Percentiles rank a stretch among this genome's conserved stretches.
These are phyloP conservation scores for Citrullus mucosospermus DNA, from an alignment of 306 rosid species.

Conservation along the genomic window DNA sequence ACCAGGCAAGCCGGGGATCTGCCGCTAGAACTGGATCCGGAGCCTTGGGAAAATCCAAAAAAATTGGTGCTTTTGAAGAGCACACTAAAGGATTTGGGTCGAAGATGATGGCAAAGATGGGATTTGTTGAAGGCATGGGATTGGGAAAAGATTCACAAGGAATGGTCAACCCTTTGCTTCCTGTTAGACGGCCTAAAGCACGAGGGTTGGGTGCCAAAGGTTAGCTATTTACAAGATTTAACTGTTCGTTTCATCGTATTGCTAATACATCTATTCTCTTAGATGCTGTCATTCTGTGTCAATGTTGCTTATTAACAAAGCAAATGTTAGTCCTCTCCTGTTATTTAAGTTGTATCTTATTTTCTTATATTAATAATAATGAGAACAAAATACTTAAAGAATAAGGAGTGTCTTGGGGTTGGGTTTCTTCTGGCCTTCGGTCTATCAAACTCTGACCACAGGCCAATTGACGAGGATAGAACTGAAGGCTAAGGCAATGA, in stretches of 20 bases:
- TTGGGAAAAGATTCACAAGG: conserved; percentile 77
- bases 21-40: not conserved
- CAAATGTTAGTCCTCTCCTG: not conserved
- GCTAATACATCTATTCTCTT: not conserved
- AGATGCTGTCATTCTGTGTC: not conserved
- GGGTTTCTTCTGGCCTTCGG: no score
- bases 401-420: no score
- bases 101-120: conserved; percentile 94
- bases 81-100: conserved; percentile 91
- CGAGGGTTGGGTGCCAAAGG: conserved; percentile 72
- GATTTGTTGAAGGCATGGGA: conserved; percentile 77
- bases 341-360: not conserved
- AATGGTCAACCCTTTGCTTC: conserved; percentile 52
- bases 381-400: not conserved
- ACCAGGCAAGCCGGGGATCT: conserved; percentile 3
- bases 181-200: conserved; percentile 58
- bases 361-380: no score
- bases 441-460: no score
- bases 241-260: not conserved
- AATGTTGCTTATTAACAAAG: not conserved
- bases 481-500: no score
- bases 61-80: conserved; percentile 60
- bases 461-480: no score
- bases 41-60: conserved; percentile 10
- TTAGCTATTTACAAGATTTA: not conserved